Conservation (phyloP, 345 rosid genomes). For the Mercurialis annua region DNA sequence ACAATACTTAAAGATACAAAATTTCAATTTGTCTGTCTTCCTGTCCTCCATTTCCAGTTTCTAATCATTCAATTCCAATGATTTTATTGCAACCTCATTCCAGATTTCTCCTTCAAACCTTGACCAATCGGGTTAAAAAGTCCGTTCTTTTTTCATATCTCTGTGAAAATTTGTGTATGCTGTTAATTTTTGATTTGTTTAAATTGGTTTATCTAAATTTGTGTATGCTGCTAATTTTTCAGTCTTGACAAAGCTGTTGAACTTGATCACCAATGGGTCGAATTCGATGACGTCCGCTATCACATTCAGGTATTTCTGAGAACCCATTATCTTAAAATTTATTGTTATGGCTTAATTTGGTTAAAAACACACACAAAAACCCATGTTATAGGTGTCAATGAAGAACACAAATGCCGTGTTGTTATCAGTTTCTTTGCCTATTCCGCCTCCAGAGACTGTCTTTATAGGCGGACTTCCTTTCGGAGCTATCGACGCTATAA, state of each 20-base stretch:
- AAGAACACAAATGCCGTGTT: slow-evolving; percentile 73
- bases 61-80: slow-evolving; percentile 45
- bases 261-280: slow-evolving; percentile 89
- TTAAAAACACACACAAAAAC: neutral
- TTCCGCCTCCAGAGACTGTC: slow-evolving; percentile 77
- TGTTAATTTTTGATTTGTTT: neutral
- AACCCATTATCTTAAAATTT: neutral
- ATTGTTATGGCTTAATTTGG: neutral
- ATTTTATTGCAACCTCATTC: slow-evolving; percentile 86
- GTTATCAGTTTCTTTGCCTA: slow-evolving; percentile 81
- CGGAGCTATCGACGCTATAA: slow-evolving; percentile 95
- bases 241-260: slow-evolving; percentile 90
- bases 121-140: slow-evolving; percentile 73
- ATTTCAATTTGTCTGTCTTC: no score
- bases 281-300: slow-evolving; percentile 88
- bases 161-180: neutral
- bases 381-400: slow-evolving; percentile 61
- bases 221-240: slow-evolving; percentile 18
- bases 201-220: neutral
- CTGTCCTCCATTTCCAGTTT: no score
- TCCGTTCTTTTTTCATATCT: slow-evolving; percentile 23
- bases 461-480: slow-evolving; percentile 81
- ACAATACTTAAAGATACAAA: no score
- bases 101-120: slow-evolving; percentile 84
- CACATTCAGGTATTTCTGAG: slow-evolving; percentile 66